Evolutionary conservation across 164 flowering plant species (phyloP).

Genomic region (Macadamia tetraphylla): DNA sequence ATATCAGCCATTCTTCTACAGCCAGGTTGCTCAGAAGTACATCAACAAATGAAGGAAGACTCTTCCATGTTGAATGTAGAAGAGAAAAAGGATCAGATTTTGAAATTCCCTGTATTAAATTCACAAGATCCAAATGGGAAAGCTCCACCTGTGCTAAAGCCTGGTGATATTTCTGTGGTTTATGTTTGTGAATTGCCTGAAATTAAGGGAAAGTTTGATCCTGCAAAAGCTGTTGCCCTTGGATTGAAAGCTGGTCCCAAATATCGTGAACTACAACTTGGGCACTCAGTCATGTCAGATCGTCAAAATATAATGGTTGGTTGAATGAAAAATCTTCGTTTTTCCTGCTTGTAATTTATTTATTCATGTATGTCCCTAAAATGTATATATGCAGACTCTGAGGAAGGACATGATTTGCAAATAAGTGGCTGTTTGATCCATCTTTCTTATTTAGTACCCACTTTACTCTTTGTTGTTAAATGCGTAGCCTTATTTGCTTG

Average conservation of each 20-base stretch:
- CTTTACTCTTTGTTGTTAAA: neutral
- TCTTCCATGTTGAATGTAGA: neutral
- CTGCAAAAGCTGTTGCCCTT: constrained; percentile 70
- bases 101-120: constrained; percentile 6
- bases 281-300: constrained; percentile 85
- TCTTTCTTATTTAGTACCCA: neutral
- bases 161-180: constrained; percentile 81
- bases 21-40: constrained; percentile 32
- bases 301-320: constrained; percentile 59
- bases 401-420: neutral
- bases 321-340: constrained; percentile 2
- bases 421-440: neutral
- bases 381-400: neutral
- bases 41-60: neutral
- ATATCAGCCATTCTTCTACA: constrained; percentile 72
- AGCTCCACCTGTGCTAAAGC: constrained; percentile 26
- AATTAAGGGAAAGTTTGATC: constrained; percentile 85
- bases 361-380: neutral
- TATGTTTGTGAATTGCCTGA: constrained; percentile 30
- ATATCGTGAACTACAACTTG: constrained; percentile 74
- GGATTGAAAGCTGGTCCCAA: constrained; percentile 89
- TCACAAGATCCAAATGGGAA: constrained; percentile 11
- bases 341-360: neutral
- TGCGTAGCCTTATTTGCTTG: constrained; percentile 11
- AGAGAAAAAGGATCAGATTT: constrained; percentile 9